These are phyloP conservation scores for Fusarium graminum DNA, from an alignment of 2,329 filamentous ascomycete species.

Conservation along the genomic window DNA sequence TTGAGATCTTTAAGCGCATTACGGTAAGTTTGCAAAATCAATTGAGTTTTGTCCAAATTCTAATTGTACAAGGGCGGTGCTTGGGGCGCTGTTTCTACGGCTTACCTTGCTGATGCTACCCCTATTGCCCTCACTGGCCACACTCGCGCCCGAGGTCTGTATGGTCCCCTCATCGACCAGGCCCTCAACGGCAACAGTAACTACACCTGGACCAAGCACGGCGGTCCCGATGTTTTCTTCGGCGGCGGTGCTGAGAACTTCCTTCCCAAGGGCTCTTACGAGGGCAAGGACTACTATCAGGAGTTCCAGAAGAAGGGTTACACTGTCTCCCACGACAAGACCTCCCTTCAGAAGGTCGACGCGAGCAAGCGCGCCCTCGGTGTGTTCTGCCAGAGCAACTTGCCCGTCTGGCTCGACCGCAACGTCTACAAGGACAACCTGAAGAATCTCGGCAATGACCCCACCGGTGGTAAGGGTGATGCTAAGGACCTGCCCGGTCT, in stretches of 20 bases:
- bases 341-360: conserved; percentile 70
- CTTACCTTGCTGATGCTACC: conserved; percentile 84
- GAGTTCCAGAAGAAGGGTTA: conserved; percentile 81
- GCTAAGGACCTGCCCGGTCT: conserved; percentile 84
- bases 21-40: conserved; percentile 61
- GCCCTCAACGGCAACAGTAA: conserved; percentile 81
- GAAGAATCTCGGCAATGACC: conserved; percentile 73
- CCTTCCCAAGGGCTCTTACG: conserved; percentile 72
- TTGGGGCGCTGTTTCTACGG: conserved; percentile 81
- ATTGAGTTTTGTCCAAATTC: background rate
- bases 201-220: conserved; percentile 82
- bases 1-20: conserved; percentile 80
- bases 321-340: conserved; percentile 79
- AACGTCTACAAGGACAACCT: conserved; percentile 83
- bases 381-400: conserved; percentile 79
- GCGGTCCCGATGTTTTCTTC: conserved; percentile 84
- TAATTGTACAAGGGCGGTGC: conserved; percentile 59
- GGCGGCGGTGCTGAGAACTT: conserved; percentile 88
- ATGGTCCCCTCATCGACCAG: conserved; percentile 80
- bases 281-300: conserved; percentile 82
- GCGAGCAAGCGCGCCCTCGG: conserved; percentile 76
- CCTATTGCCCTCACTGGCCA: conserved; percentile 81
- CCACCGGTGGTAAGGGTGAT: conserved; percentile 71
- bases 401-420: conserved; percentile 88
- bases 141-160: conserved; percentile 76